Percentiles rank a stretch among this genome's conserved stretches.
These are phyloP conservation scores for Rhodotorula toruloides DNA, from an alignment of 768 basidiomycete genomes.

Conservation along the genomic window DNA sequence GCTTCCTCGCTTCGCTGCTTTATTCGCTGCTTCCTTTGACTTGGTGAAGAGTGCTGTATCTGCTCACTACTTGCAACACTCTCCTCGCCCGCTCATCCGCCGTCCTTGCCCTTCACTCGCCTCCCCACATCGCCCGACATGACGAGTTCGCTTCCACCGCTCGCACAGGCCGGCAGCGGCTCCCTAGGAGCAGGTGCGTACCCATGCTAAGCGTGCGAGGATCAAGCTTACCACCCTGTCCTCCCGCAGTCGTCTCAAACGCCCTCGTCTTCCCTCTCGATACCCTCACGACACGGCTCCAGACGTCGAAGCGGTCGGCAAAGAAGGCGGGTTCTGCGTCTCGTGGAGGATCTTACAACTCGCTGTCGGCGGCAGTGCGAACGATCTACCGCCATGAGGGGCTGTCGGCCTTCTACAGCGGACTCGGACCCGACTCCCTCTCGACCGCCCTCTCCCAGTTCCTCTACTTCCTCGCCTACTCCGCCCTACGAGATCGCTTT, in stretches of 20 bases:
- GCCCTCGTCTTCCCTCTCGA: constrained; percentile 55
- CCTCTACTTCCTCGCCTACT: constrained; percentile 60
- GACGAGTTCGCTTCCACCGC: constrained; percentile 59
- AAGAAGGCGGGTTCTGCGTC: not conserved
- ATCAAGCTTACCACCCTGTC: too few species aligned
- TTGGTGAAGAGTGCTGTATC: too few species aligned
- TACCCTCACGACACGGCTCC: constrained; percentile 16
- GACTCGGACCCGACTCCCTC: constrained; percentile 55
- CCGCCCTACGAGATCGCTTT: constrained; percentile 50
- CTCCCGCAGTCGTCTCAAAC: constrained; percentile 56
- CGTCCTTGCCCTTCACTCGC: too few species aligned
- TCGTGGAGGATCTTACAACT: constrained; percentile 27
- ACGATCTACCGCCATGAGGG: constrained; percentile 52
- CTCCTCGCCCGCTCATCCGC: not conserved
- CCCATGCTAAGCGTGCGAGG: too few species aligned
- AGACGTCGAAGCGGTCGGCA: constrained; percentile 9
- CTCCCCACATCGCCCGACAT: too few species aligned
- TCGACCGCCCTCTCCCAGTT: constrained; percentile 59
- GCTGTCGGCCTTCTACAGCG: constrained; percentile 53
- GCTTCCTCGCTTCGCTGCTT: too few species aligned
- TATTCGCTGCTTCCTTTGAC: too few species aligned
- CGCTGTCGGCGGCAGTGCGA: constrained; percentile 43
- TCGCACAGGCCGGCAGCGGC: constrained; percentile 59
- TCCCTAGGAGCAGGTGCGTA: too few species aligned
- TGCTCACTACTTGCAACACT: not conserved